Percentiles rank a stretch among this genome's conserved stretches.
These are phyloP conservation scores for Aristolochia californica DNA, from an alignment of 164 flowering plant genomes.

Conservation along the genomic window DNA sequence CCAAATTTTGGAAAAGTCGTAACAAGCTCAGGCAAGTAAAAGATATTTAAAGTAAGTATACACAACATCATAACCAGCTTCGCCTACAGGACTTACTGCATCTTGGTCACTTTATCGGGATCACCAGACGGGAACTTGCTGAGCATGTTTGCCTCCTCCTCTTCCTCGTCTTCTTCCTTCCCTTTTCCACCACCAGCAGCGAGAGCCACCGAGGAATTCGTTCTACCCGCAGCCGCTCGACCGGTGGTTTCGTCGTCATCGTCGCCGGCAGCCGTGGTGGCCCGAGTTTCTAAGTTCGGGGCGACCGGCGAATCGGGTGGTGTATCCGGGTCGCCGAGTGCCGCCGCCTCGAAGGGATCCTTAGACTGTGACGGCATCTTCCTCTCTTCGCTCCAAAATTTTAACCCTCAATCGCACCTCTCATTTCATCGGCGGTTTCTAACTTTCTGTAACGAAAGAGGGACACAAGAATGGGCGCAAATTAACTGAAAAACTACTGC, in stretches of 20 bases:
- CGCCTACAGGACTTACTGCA: slow-evolving; percentile 46
- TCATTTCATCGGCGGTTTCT: no score
- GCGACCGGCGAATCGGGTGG: slow-evolving; percentile 53
- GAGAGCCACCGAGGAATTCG: slow-evolving; percentile 2
- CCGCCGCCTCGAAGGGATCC: slow-evolving; percentile 90
- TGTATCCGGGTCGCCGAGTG: slow-evolving; percentile 51
- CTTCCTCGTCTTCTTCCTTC: slow-evolving; percentile 86
- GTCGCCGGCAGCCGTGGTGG: slow-evolving; percentile 10
- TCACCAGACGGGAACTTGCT: slow-evolving; percentile 56
- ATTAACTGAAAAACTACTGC: no score
- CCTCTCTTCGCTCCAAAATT: no score
- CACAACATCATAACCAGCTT: not conserved
- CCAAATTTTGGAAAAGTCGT: no score
- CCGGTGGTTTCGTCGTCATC: slow-evolving; percentile 18
- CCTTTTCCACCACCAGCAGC: slow-evolving; percentile 24
- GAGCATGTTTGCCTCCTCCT: slow-evolving; percentile 83
- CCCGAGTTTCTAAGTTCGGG: slow-evolving; percentile 21
- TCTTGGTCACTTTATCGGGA: slow-evolving; percentile 77
- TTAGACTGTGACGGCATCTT: slow-evolving; percentile 57
- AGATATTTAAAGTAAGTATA: no score
- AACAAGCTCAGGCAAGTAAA: no score
- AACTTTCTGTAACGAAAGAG: no score
- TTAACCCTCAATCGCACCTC: no score
- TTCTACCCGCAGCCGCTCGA: slow-evolving; percentile 8
- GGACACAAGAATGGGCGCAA: no score